phyloP scores from a whole-genome alignment of 768 basidiomycete genomes.

The Lactifluus hygrophoroides region DNA sequence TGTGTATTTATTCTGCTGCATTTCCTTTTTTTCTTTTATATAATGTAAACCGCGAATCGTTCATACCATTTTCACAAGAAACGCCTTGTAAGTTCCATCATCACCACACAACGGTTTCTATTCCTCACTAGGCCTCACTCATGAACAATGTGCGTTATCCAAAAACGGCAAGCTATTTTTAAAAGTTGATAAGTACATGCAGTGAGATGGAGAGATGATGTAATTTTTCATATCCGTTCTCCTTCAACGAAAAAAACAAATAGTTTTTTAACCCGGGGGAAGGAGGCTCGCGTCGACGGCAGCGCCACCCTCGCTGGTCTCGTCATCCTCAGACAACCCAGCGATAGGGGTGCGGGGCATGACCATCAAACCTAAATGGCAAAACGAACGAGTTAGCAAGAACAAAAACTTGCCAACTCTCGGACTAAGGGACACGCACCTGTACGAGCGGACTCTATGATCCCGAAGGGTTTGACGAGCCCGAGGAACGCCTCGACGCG shows the following conservation, averaged over 20 bases:
- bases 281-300: slow-evolving; percentile 85
- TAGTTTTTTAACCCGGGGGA: slow-evolving; percentile 83
- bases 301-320: slow-evolving; percentile 39
- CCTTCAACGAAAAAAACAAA: too few species aligned
- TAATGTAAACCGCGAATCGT: too few species aligned
- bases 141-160: not conserved
- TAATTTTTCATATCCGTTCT: not conserved
- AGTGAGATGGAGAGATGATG: not conserved
- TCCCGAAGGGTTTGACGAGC: slow-evolving; percentile 87
- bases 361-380: slow-evolving; percentile 76
- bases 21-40: not conserved
- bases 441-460: slow-evolving; percentile 90
- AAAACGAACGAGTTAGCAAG: not conserved
- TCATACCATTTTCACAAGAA: too few species aligned
- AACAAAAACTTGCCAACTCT: not conserved
- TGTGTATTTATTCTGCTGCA: slow-evolving; percentile 17
- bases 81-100: too few species aligned
- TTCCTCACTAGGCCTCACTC: not conserved
- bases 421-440: slow-evolving; percentile 50
- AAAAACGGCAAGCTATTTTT: not conserved
- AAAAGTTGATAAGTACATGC: not conserved
- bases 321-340: slow-evolving; percentile 48
- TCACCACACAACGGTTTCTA: too few species aligned
- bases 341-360: slow-evolving; percentile 95
- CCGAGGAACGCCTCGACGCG: slow-evolving; percentile 90